Base-by-base conservation (phyloP, 352 stramenopile species). In the Pythium oligandrum region DNA sequence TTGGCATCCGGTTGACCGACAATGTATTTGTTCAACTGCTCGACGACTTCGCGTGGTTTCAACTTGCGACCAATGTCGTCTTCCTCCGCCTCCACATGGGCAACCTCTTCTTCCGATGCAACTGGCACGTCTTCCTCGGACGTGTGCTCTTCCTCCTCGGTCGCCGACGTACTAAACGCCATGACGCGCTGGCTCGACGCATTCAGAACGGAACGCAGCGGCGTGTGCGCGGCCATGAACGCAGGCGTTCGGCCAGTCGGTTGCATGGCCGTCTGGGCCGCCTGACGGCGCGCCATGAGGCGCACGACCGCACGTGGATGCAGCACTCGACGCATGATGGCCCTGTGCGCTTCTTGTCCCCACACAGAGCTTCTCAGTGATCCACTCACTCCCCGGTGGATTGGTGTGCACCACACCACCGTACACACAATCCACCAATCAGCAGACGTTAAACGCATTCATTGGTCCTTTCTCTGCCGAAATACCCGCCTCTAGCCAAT, bases 1-100 rank as follows among this genome's bases (percentile, higher is more conserved):
- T 99, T 99, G 53, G 97, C 97, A 59, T 98, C 95, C 3, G 76
- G 62, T 73, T 99, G 97, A 9, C 96, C 96, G 12, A 99, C 95
- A 68, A 99, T 98, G 72, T 98, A 96, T 70, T 97, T 96, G 78
- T 99, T 93, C 32, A 99, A 77, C 71, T 97, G 81, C 44, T 86
- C 73, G 26, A 99, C 95, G 40, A 99, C 93, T 59, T 98, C 87
- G 9, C 81, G 75, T 7, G 93, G 93, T 68, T 95, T 96, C 45
- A 96, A 71, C 57, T 93, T 89, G 57, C 82, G 82, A 11, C 82
- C 82, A 30, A 92, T 86, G 6, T 90, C 82, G 36, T 71, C 59
- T 48, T 79, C 67, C 2, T 58, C 65, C 1, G 34, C 54, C 9
- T 57, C 36, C 10, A 66, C 47, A 4, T 69, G 59, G 3, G 61